Percentiles rank a stretch among this genome's conserved stretches.
These are phyloP conservation scores for Pichia kluyveri DNA, from an alignment of 805 yeast species.

Conservation along the genomic window DNA sequence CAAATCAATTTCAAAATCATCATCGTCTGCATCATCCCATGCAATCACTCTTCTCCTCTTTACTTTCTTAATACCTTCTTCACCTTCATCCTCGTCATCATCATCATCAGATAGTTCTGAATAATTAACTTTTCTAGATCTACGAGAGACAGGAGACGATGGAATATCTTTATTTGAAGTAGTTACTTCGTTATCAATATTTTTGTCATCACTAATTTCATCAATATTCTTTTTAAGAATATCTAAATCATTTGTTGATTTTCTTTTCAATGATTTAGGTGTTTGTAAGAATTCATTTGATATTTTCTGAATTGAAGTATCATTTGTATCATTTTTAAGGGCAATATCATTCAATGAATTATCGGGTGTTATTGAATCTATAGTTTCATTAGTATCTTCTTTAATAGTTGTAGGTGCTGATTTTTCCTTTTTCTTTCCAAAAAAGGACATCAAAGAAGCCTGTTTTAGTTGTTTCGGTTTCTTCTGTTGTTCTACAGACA, in stretches of 20 bases:
- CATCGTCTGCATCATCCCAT: conserved; percentile 17
- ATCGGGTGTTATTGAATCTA: conserved; percentile 19
- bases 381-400: neutral
- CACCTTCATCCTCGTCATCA: conserved; percentile 12
- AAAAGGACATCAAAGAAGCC: conserved; percentile 25
- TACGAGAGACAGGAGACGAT: conserved; percentile 15
- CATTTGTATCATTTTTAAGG: neutral
- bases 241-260: neutral
- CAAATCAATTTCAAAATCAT: conserved; percentile 11
- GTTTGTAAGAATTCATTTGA: conserved; percentile 2
- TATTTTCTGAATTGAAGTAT: neutral
- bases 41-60: conserved; percentile 10
- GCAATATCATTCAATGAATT: conserved; percentile 14
- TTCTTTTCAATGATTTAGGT: conserved; percentile 8
- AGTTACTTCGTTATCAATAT: neutral
- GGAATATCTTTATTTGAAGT: conserved; percentile 6
- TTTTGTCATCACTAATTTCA: neutral
- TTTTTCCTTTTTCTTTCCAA: conserved; percentile 10
- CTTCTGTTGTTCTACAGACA: conserved; percentile 1
- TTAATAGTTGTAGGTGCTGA: neutral
- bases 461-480: conserved; percentile 18
- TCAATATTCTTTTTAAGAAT: neutral
- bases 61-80: conserved; percentile 1
- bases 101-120: conserved; percentile 16
- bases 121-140: conserved; percentile 12